phyloP scores from a whole-genome alignment of 768 basidiomycete genomes.

The Boletus speciosus region DNA sequence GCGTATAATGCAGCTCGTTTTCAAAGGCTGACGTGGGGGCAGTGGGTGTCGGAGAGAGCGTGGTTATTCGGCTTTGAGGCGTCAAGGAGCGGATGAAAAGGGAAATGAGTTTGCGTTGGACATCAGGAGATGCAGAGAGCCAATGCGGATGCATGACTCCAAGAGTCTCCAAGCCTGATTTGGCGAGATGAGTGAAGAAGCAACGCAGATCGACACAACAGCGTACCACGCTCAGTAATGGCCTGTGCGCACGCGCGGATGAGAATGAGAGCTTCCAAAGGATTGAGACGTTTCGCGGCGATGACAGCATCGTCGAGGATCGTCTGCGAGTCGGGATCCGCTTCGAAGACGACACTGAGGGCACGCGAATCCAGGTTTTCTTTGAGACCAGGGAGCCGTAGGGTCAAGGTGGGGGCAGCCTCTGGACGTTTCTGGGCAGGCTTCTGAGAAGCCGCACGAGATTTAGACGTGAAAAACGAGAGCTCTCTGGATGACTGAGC shows the following conservation, averaged over 20 bases:
- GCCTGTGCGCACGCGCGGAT: conserved; percentile 66
- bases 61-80: conserved; percentile 41
- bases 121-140: conserved; percentile 67
- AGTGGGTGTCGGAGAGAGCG: conserved; percentile 49
- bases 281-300: conserved; percentile 55
- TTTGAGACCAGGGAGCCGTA: conserved; percentile 56
- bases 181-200: conserved; percentile 2
- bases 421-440: conserved; percentile 33
- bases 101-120: conserved; percentile 68
- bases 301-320: conserved; percentile 53
- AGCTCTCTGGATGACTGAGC: conserved; percentile 35
- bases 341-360: conserved; percentile 58
- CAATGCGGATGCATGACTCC: conserved; percentile 86
- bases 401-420: conserved; percentile 53
- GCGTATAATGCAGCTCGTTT: conserved; percentile 59
- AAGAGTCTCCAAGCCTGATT: conserved; percentile 70
- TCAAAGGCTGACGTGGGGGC: conserved; percentile 53
- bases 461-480: conserved; percentile 49
- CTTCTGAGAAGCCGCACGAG: conserved; percentile 36
- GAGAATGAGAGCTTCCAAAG: conserved; percentile 59
- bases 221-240: conserved; percentile 61
- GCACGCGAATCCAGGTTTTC: conserved; percentile 44
- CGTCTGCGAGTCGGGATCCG: conserved; percentile 47
- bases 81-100: conserved; percentile 64
- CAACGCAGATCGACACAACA: background rate